Conservation (phyloP, 257 asterid genomes). For the Solanum bulbocastanum region DNA sequence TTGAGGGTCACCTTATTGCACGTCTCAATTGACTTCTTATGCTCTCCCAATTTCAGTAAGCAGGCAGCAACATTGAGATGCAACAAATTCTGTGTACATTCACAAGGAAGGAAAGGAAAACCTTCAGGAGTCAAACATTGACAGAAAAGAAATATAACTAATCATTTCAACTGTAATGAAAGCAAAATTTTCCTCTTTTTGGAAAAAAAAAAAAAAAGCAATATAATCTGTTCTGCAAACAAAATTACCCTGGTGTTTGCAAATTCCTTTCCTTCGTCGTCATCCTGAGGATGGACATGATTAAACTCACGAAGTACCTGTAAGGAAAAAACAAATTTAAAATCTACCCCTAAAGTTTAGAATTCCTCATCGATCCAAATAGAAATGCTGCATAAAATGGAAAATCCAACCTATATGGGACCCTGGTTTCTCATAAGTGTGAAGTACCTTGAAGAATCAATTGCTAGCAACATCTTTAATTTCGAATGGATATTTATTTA, state of each 20-base stretch:
- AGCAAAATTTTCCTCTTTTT: background rate
- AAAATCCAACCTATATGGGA: background rate
- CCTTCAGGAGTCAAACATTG: background rate
- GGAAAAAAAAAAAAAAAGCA: background rate
- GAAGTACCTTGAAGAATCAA: background rate
- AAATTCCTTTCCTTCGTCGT: conserved; percentile 95
- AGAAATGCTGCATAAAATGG: background rate
- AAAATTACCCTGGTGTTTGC: conserved; percentile 68
- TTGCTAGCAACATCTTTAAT: background rate
- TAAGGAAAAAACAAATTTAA: background rate
- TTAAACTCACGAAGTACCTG: conserved; percentile 96
- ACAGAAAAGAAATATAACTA: background rate
- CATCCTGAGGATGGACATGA: conserved; percentile 96
- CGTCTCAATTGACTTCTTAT: conserved; percentile 73
- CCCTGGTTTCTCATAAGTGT: background rate
- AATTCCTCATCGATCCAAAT: background rate
- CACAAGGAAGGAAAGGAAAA: conserved; percentile 3
- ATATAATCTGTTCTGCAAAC: background rate
- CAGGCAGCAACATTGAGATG: conserved; percentile 98
- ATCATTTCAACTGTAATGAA: background rate
- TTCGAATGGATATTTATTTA: background rate
- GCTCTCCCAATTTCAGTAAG: conserved; percentile 81
- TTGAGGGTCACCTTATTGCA: conserved; percentile 70
- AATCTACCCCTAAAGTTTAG: background rate
- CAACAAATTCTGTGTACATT: conserved; percentile 59